Evolutionary conservation across 129 eudicot species (phyloP).

Genomic region (Daucus carota): DH1_v3.0 NC_030385.2:36182001-36182500

Average conservation of each 20-base stretch:
- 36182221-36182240: slow-evolving; percentile 38
- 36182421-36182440: slow-evolving; percentile 3
- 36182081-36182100: slow-evolving; percentile 94
- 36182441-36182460: slow-evolving; percentile 4
- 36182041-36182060: slow-evolving; percentile 64
- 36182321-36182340: slow-evolving; percentile 47
- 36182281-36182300: slow-evolving; percentile 52
- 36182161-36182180: slow-evolving; percentile 68
- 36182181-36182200: slow-evolving; percentile 51
- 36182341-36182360: not conserved
- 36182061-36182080: slow-evolving; percentile 59
- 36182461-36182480: not conserved
- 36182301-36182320: slow-evolving; percentile 83
- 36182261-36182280: slow-evolving; percentile 67
- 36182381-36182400: slow-evolving; percentile 26
- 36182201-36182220: slow-evolving; percentile 48
- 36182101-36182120: slow-evolving; percentile 46
- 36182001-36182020: slow-evolving; percentile 58
- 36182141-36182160: slow-evolving; percentile 91
- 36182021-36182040: slow-evolving; percentile 61
- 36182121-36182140: slow-evolving; percentile 61
- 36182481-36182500: not conserved
- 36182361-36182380: not conserved
- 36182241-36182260: slow-evolving; percentile 81
- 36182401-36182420: slow-evolving; percentile 47